A percentile compares a stretch with the other conserved stretches of the same genome.
phyloP scores from a whole-genome alignment of 352 stramenopile genomes.

The Hyaloperonospora brassicae region DNA sequence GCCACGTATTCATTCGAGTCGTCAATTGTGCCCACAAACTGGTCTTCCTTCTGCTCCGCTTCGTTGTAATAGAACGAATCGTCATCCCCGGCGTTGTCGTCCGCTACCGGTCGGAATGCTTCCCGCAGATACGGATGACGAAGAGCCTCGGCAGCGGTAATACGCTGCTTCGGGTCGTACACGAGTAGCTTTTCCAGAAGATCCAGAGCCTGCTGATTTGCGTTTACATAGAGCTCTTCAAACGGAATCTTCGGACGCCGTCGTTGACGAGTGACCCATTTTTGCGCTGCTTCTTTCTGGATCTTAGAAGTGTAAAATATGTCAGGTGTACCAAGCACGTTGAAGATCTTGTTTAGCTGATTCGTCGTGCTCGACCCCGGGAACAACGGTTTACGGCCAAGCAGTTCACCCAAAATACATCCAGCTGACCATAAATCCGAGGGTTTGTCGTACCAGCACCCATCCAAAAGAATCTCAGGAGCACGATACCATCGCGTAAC shows the following conservation, averaged over 20 bases:
- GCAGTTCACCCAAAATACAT: constrained; percentile 95
- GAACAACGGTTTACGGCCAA: constrained; percentile 92
- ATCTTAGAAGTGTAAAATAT: constrained; percentile 50
- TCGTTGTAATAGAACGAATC: constrained; percentile 34
- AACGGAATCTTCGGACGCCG: constrained; percentile 51
- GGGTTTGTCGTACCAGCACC: constrained; percentile 63
- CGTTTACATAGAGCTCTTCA: constrained; percentile 66
- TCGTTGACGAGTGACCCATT: constrained; percentile 60
- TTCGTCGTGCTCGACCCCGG: constrained; percentile 93
- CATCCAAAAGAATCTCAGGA: constrained; percentile 89
- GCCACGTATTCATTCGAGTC: constrained; percentile 60
- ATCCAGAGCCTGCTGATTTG: constrained; percentile 59
- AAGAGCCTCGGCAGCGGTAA: constrained; percentile 91
- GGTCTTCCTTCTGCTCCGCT: constrained; percentile 49
- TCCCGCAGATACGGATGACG: constrained; percentile 90
- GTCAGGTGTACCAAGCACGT: constrained; percentile 86
- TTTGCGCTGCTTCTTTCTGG: constrained; percentile 61
- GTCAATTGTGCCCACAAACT: constrained; percentile 58
- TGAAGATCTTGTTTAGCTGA: constrained; percentile 95
- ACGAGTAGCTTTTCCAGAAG: constrained; percentile 65
- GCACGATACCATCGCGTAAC: constrained; percentile 89
- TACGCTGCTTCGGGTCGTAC: constrained; percentile 52
- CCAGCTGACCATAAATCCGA: constrained; percentile 85
- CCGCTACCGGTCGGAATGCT: constrained; percentile 44
- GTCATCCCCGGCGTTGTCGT: constrained; percentile 15